phyloP scores from a whole-genome alignment of 306 rosid species.

The Arachis stenosperma region DNA sequence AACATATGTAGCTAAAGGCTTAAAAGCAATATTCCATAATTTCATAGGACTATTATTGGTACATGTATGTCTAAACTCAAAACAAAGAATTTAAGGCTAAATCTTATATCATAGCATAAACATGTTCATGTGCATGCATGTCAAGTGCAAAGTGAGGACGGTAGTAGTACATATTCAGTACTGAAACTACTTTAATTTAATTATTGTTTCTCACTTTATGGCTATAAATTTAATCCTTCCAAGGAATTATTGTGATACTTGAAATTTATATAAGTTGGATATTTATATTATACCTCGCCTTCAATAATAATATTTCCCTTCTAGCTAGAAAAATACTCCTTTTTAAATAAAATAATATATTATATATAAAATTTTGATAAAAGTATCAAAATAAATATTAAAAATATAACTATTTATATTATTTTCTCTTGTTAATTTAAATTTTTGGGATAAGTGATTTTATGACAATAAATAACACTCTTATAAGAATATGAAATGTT shows the following conservation, averaged over 20 bases:
- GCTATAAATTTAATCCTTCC: not conserved
- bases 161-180: not conserved
- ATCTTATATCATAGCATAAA: not conserved
- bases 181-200: not conserved
- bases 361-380: no score
- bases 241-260: not conserved
- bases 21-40: slow-evolving; percentile 6
- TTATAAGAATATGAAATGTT: no score
- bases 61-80: not conserved
- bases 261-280: not conserved
- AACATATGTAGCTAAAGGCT: not conserved
- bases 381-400: no score
- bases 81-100: not conserved
- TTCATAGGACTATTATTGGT: not conserved
- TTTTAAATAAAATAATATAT: no score
- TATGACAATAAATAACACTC: no score
- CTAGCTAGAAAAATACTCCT: no score
- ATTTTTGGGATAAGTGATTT: no score
- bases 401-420: no score
- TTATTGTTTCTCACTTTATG: not conserved
- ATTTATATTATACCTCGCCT: no score
- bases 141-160: not conserved
- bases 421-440: no score
- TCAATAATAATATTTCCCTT: no score
- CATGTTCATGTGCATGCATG: not conserved